Conservation (phyloP, 306 rosid species). For the Cicer chorassanicum region DNA sequence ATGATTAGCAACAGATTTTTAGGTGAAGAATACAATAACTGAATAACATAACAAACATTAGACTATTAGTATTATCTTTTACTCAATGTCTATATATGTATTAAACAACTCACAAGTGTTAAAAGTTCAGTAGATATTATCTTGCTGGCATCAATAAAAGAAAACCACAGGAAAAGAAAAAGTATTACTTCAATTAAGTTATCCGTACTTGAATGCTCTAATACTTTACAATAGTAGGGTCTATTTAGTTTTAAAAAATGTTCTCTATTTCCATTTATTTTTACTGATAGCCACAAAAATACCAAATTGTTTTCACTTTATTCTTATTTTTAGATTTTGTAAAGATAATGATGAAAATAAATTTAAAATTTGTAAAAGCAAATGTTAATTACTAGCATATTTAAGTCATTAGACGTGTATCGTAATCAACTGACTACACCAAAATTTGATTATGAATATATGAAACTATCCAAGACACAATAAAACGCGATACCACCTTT, state of each 20-base stretch:
- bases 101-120: conserved; percentile 27
- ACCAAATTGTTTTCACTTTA: not conserved
- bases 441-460: conserved; percentile 22
- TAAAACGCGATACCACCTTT: conserved; percentile 64
- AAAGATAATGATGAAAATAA: not conserved
- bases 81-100: not conserved
- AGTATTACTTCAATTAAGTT: not conserved
- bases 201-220: conserved; percentile 9
- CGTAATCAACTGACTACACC: conserved; percentile 7
- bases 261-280: not conserved
- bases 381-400: not conserved
- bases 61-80: not conserved
- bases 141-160: conserved; percentile 14
- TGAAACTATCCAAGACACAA: conserved; percentile 29
- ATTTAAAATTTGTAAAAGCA: not conserved
- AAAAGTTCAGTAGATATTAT: conserved; percentile 29
- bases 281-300: not conserved
- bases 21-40: conserved; percentile 15
- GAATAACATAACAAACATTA: not conserved
- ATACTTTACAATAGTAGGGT: conserved; percentile 3
- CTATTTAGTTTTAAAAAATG: not conserved
- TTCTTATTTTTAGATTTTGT: too few relatives aligned
- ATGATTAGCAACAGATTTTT: conserved; percentile 18
- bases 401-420: conserved; percentile 18
- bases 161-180: not conserved